Evolutionary conservation across 2,329 filamentous ascomycete species (phyloP), one percentile per base, ranked within the genome.

Genomic region (Alternaria brassicicola): DNA sequence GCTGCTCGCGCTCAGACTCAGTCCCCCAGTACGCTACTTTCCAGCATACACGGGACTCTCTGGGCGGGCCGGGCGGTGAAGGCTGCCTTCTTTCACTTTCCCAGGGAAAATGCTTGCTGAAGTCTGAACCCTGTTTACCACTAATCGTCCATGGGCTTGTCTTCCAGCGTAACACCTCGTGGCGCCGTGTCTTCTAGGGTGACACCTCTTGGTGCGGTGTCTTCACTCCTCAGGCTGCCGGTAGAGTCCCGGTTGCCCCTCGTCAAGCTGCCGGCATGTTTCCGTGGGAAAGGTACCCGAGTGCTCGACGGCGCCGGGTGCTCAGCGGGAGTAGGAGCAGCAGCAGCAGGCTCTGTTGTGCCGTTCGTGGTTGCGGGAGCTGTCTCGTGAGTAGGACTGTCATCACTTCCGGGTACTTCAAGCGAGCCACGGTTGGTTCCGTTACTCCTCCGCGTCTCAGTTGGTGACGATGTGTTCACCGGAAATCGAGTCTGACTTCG

Each of bases 401-500:
- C 79, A 38, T 84, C 82, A 59, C 80, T 84, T 46, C 86, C 85
- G 3, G 93, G 93, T 3, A 97, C 93, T 69, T 96, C 92, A 2
- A 97, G 85, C 71, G 91, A 95, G 45, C 88, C 81, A 52, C 86
- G 76, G 33, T 84, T 83, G 4, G 36, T 39, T 83, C 86, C 60
- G 79, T 81, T 55, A 82, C 80, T 45, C 82, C 87, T 61, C 85
- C 88, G 69, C 7, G 64, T 63, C 79, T 85, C 76, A 3, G 78
- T 79, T 3, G 80, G 78, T 64, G 86, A 87, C 6, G 90, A 68
- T n/a, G 74, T 75, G 52, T 74, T 73, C 43, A 97, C 90, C 1
- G 92, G 95, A 82, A 97, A 97, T 38, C 93, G 86, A 8, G 91
- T 96, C 71, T 82, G 78, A 75, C 91, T 96, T 67, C 91, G 88